Base-by-base conservation (phyloP, 2,329 filamentous ascomycete genomes). In the Arthrobotrys iridis region DNA sequence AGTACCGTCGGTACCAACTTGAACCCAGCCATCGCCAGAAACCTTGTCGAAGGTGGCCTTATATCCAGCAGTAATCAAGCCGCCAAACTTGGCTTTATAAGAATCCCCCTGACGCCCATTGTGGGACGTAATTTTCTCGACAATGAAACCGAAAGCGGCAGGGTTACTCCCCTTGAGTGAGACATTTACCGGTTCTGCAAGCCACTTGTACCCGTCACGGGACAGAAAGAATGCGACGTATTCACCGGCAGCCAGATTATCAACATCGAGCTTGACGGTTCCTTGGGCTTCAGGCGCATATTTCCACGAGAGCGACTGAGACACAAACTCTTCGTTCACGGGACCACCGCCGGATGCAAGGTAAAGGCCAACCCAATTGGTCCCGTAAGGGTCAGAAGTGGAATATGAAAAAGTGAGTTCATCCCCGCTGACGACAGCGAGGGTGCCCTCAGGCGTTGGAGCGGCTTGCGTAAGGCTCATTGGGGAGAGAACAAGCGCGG, bases 241-340 rank as follows among this genome's bases (percentile, higher is more conserved):
- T 52, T 78, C 26, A 83, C 91, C 74, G 93, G 92, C 80, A 88
- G 93, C 84, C 89, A 92, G 84, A 89, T 94, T 83, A 85, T 96
- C 77, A 91, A 91, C 80, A 94, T 93, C 80, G 89, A 90, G 82
- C 88, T 97, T 37, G 91, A 94, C 80, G 86, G 89, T 81, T 97
- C 93, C 87, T 3, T 79, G 43, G 0, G 71, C 33, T 0, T 71
- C 64, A 0, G 81, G 80, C 1, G 82, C 81, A 59, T 81, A 83
- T 0, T 76, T 77, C 83, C 83, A 84, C 3, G 76, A 70, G 8
- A 83, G 65, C 0, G 83, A 81, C 0, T 77, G 71, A 0, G 76
- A 77, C n/a, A 78, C 78, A 2, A 22, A 73, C 33, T 81, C 70
- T 26, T 81, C 78, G 15, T 83, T 78, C 1, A 80, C 79, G 0